Percentiles rank a stretch among this genome's conserved stretches.
Conservation (phyloP, 345 rosid genomes). For the Durio zibethinus region DNA sequence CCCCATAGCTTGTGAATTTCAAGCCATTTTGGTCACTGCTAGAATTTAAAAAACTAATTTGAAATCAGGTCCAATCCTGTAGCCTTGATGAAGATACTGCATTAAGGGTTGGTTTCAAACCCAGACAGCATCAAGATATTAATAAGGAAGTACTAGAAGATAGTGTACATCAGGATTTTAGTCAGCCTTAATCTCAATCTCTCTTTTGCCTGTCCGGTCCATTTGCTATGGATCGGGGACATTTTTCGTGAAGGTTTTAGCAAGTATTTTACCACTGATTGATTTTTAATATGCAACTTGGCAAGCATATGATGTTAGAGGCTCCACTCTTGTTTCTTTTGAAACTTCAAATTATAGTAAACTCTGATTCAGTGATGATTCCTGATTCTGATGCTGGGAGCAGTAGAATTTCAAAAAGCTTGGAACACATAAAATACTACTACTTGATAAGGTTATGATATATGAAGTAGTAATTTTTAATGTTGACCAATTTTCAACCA, state of each 20-base stretch:
- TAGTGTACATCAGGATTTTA: not conserved
- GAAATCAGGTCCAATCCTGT: not conserved
- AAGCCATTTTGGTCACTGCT: not conserved
- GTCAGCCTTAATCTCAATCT: not conserved
- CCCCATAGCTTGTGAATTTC: not conserved
- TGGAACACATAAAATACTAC: not conserved
- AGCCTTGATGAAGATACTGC: not conserved
- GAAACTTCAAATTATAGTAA: not conserved
- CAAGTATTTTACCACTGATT: not conserved
- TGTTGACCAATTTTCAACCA: not conserved
- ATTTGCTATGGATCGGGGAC: not conserved
- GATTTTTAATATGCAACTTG: not conserved
- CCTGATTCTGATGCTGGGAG: not conserved
- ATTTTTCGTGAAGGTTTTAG: not conserved
- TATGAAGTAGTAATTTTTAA: not conserved
- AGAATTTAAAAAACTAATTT: not conserved
- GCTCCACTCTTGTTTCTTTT: not conserved
- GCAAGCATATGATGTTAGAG: not conserved
- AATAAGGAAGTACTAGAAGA: not conserved
- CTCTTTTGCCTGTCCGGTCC: not conserved
- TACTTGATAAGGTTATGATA: not conserved
- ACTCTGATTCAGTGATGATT: not conserved
- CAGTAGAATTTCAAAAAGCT: not conserved
- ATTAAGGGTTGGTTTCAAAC: not conserved
- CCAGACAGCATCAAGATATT: not conserved